Evolutionary conservation across 805 yeast genomes (phyloP).

Genomic region (Barnettozyma sucrosica): DNA sequence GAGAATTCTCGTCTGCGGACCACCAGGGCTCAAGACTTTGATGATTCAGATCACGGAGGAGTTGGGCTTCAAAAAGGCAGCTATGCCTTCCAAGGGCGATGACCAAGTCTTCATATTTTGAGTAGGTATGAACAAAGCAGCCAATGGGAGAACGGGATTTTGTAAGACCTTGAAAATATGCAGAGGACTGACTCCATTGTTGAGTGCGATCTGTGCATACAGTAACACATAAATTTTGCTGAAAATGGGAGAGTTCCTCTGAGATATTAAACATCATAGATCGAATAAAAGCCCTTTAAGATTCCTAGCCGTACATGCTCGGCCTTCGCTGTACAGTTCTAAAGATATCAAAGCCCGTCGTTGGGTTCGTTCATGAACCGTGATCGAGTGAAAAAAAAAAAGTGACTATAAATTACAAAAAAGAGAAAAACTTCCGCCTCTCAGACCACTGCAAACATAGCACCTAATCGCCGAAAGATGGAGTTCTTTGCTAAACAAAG

Average conservation of each 20-base stretch:
- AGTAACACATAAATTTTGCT: too few species aligned
- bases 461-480: slow-evolving; percentile 38
- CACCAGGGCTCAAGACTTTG: slow-evolving; percentile 56
- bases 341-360: not conserved
- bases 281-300: too few species aligned
- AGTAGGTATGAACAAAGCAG: slow-evolving; percentile 1
- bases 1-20: slow-evolving; percentile 69
- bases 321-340: too few species aligned
- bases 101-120: slow-evolving; percentile 57
- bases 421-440: not conserved
- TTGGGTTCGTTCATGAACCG: too few species aligned
- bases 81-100: slow-evolving; percentile 40
- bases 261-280: not conserved
- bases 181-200: too few species aligned
- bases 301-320: too few species aligned
- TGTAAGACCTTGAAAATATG: not conserved
- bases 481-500: slow-evolving; percentile 76
- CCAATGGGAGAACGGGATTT: not conserved
- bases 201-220: too few species aligned
- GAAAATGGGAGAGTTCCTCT: not conserved
- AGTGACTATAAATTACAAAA: not conserved
- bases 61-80: slow-evolving; percentile 51
- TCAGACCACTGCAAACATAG: not conserved
- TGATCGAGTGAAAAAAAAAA: not conserved
- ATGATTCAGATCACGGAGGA: slow-evolving; percentile 46